These are phyloP conservation scores for Metarhizium robertsii DNA, from an alignment of 2,329 filamentous ascomycete species.

Conservation along the genomic window DNA sequence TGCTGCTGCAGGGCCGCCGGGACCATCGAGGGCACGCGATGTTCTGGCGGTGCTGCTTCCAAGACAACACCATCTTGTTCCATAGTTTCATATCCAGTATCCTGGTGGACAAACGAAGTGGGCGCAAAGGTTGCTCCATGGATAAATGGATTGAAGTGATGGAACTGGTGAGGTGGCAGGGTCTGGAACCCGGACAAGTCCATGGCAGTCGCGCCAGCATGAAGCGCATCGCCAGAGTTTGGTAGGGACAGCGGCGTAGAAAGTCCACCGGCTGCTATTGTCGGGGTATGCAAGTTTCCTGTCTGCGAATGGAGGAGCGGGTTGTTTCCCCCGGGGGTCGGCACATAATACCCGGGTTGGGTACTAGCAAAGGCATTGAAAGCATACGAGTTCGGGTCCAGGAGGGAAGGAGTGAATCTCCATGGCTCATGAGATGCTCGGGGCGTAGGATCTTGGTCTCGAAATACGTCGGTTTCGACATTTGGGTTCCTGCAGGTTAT, in stretches of 20 bases:
- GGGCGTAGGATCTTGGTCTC: slow-evolving; percentile 74
- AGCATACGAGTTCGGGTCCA: slow-evolving; percentile 76
- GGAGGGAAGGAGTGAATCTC: slow-evolving; percentile 79
- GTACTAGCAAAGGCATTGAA: slow-evolving; percentile 76
- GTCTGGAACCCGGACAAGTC: slow-evolving; percentile 62
- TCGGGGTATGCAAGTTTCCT: slow-evolving; percentile 79
- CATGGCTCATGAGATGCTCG: slow-evolving; percentile 72
- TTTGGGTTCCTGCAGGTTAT: slow-evolving; percentile 11
- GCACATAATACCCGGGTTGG: slow-evolving; percentile 76
- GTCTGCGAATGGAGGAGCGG: slow-evolving; percentile 76
- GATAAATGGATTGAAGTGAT: slow-evolving; percentile 63
- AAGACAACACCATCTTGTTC: slow-evolving; percentile 64
- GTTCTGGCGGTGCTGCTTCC: slow-evolving; percentile 41
- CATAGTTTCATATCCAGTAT: slow-evolving; percentile 72
- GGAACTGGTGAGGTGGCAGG: slow-evolving; percentile 50
- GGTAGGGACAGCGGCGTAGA: slow-evolving; percentile 76
- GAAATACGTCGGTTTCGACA: slow-evolving; percentile 28
- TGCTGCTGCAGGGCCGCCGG: slow-evolving; percentile 25
- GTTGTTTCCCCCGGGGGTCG: slow-evolving; percentile 72
- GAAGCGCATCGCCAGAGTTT: slow-evolving; percentile 55
- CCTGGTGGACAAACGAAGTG: slow-evolving; percentile 70
- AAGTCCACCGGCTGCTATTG: slow-evolving; percentile 63
- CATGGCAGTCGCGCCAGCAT: slow-evolving; percentile 47
- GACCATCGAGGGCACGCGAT: slow-evolving; percentile 47
- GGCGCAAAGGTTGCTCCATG: slow-evolving; percentile 61